phyloP scores from a whole-genome alignment of 2,329 filamentous ascomycete species.

The Didymella pinodella region DNA sequence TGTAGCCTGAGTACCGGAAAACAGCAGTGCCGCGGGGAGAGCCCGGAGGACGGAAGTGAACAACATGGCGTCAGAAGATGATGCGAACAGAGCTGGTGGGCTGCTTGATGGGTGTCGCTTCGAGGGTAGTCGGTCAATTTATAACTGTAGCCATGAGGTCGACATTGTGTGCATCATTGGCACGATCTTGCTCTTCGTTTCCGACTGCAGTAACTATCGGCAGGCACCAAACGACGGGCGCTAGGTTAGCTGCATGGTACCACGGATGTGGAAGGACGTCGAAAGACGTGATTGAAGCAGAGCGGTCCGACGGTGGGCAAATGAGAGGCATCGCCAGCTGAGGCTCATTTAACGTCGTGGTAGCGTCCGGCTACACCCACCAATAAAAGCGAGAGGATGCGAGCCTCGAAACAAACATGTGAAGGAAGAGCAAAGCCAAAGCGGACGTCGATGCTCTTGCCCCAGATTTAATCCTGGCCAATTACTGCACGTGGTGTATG shows the following conservation, averaged over 20 bases:
- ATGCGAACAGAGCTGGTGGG: conserved; percentile 5
- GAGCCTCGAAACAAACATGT: conserved; percentile 22
- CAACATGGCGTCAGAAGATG: conserved; percentile 22
- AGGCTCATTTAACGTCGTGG: conserved; percentile 23
- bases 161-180: background rate
- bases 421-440: conserved; percentile 23
- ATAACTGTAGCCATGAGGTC: conserved; percentile 13
- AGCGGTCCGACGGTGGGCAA: conserved; percentile 29
- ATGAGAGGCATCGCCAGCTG: conserved; percentile 21
- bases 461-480: conserved; percentile 28
- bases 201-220: conserved; percentile 19
- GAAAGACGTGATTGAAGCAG: conserved; percentile 15
- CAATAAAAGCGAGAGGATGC: conserved; percentile 14
- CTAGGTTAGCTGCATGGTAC: conserved; percentile 25
- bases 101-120: conserved; percentile 9
- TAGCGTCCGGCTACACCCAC: conserved; percentile 21
- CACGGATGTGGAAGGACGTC: conserved; percentile 16
- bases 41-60: conserved; percentile 25
- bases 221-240: conserved; percentile 24
- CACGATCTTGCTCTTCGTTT: conserved; percentile 3
- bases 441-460: conserved; percentile 17
- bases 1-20: conserved; percentile 17
- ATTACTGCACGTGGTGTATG: conserved; percentile 26
- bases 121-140: conserved; percentile 7
- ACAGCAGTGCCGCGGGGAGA: conserved; percentile 26